phyloP scores from a whole-genome alignment of 495 filamentous ascomycete genomes.

The Penicillium turbatum region DNA sequence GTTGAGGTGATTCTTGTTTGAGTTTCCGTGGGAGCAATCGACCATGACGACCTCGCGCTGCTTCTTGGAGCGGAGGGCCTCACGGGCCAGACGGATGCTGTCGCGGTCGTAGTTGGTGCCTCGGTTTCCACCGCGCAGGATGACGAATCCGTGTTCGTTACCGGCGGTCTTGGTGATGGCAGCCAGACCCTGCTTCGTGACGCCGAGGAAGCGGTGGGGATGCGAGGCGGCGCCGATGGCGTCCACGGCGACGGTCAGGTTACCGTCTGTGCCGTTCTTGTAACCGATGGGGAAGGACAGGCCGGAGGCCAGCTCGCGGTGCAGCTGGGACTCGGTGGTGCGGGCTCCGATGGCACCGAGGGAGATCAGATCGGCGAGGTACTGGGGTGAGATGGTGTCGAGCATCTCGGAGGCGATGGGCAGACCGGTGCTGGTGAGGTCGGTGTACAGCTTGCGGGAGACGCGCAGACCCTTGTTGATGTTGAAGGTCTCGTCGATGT shows the following conservation, averaged over 20 bases:
- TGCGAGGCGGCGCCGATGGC: slow-evolving; percentile 88
- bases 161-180: slow-evolving; percentile 89
- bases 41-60: slow-evolving; percentile 92
- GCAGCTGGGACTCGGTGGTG: slow-evolving; percentile 95
- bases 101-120: slow-evolving; percentile 94
- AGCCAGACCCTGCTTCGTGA: slow-evolving; percentile 96
- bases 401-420: slow-evolving; percentile 97
- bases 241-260: slow-evolving; percentile 88
- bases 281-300: slow-evolving; percentile 97
- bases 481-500: slow-evolving; percentile 94
- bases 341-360: slow-evolving; percentile 93
- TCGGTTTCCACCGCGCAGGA: slow-evolving; percentile 82
- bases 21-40: slow-evolving; percentile 88
- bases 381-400: slow-evolving; percentile 96
- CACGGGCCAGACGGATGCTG: slow-evolving; percentile 71
- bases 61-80: slow-evolving; percentile 77
- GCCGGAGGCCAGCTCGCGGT: slow-evolving; percentile 93
- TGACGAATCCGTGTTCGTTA: slow-evolving; percentile 96
- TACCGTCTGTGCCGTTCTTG: slow-evolving; percentile 99
- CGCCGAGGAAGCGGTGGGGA: slow-evolving; percentile 96
- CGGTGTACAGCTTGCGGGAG: slow-evolving; percentile 81
- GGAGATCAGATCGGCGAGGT: slow-evolving; percentile 90
- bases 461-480: slow-evolving; percentile 98
- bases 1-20: slow-evolving; percentile 66
- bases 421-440: slow-evolving; percentile 80